A percentile compares a stretch with the other conserved stretches of the same genome.
phyloP scores from a whole-genome alignment of 306 rosid species.

The Cyamopsis tetragonoloba region DNA sequence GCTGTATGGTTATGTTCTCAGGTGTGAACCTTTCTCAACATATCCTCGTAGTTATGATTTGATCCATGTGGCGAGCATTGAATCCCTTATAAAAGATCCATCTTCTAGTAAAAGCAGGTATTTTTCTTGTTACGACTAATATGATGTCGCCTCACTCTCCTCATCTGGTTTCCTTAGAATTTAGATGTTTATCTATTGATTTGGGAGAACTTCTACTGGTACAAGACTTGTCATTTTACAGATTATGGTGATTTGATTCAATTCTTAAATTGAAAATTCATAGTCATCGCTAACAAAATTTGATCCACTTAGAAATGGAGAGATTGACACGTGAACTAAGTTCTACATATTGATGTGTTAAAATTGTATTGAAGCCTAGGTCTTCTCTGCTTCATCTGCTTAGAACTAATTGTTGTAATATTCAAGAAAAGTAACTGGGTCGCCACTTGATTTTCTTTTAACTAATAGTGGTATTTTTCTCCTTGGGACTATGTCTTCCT shows the following conservation, averaged over 20 bases:
- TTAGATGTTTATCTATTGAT: slow-evolving; percentile 16
- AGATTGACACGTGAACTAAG: not conserved
- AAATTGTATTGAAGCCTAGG: not conserved
- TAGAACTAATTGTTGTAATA: not conserved
- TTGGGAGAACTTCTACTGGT: not conserved
- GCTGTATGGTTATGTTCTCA: slow-evolving; percentile 35
- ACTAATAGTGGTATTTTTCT: not conserved
- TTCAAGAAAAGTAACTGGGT: not conserved
- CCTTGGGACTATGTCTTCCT: not conserved
- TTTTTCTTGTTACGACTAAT: slow-evolving; percentile 9
- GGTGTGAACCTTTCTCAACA: slow-evolving; percentile 99
- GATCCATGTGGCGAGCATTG: slow-evolving; percentile 73
- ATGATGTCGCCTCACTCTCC: not conserved
- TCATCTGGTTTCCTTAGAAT: not conserved
- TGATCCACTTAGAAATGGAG: not conserved
- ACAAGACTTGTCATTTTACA: not conserved
- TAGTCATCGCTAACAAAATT: not conserved
- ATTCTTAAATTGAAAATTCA: not conserved
- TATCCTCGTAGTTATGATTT: slow-evolving; percentile 93
- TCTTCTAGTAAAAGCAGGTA: slow-evolving; percentile 73
- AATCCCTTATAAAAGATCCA: slow-evolving; percentile 66
- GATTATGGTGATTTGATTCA: not conserved
- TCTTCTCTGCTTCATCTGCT: not conserved
- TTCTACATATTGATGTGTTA: not conserved
- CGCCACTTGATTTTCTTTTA: not conserved